These are phyloP conservation scores for Kuraishia hungarica DNA, from an alignment of 805 yeast genomes.

Conservation along the genomic window DNA sequence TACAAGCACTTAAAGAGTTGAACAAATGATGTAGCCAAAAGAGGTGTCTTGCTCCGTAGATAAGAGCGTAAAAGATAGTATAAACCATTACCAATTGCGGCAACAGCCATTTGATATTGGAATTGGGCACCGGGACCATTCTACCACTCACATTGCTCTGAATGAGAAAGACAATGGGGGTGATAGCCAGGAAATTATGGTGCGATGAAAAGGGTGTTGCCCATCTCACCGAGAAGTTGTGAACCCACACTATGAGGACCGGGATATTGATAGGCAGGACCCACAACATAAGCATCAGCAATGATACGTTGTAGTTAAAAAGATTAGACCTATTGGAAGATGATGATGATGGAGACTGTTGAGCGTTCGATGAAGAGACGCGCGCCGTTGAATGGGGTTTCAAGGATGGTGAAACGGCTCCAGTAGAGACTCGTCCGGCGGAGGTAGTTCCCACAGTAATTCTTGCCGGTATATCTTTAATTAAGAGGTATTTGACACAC, in stretches of 20 bases:
- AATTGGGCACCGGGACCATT: constrained; percentile 30
- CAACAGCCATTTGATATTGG: constrained; percentile 17
- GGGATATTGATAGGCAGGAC: constrained; percentile 75
- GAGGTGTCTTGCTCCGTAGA: constrained; percentile 77
- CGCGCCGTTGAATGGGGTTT: background rate
- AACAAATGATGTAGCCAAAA: constrained; percentile 77
- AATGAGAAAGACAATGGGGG: constrained; percentile 59
- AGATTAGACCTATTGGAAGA: constrained; percentile 15
- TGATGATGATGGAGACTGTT: constrained; percentile 11
- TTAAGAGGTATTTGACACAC: constrained; percentile 20
- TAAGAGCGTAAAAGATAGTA: constrained; percentile 48
- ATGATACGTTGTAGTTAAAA: constrained; percentile 49
- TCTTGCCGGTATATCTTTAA: no score
- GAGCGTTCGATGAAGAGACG: background rate
- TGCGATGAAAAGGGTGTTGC: constrained; percentile 79
- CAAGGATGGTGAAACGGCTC: background rate
- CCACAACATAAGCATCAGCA: constrained; percentile 66
- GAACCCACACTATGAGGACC: constrained; percentile 70
- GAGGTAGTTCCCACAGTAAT: no score
- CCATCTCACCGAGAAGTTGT: constrained; percentile 72
- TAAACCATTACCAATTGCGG: constrained; percentile 36
- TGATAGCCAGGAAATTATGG: constrained; percentile 70
- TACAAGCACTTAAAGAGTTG: constrained; percentile 53
- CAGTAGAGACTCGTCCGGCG: background rate
- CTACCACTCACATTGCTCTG: constrained; percentile 44